Evolutionary conservation across 2,329 filamentous ascomycete species (phyloP), one percentile per base, ranked within the genome.

Genomic region (Alternaria ventricosa): DNA sequence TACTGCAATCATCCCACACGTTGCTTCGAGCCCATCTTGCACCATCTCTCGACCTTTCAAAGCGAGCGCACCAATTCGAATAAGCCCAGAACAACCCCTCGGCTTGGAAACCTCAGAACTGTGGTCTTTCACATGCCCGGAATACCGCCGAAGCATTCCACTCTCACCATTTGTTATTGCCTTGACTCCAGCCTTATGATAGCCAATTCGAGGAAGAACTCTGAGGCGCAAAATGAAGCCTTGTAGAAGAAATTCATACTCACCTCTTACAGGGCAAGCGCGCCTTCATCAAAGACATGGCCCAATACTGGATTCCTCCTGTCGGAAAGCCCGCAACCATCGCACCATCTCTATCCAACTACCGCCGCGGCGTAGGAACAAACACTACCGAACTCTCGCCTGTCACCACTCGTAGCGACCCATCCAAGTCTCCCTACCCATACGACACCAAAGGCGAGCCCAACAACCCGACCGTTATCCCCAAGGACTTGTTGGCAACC

Each of bases 231-330:
- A 9, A 2, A 46, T 11, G 27, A 4, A 7, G 23, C 5, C 7
- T 23, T 1, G 6, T 5, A 11, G 20, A 56, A 30, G 55, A 56
- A 41, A 1, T 55, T 54, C 55, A 62, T 63, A 59, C 76, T 79
- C 59, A 78, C 71, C 30, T 50, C 9, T 18, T 10, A 13, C 71
- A 96, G 92, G 92, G 90, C 74, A 97, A 97, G 84, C 92, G 95
- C 72, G 84, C 97, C 73, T 97, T 98, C 84, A 96, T 99, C 87
- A 99, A 99, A 82, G 96, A 98, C 80, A 99, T 98, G 84, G 90
- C 92, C 60, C 91, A 97, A 82, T 98, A 98, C 80, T 86, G 97
- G 69, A 85, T 97, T 68, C 92, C 94, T 6, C 92, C 93, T 4
- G 84, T 91, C 67, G 85, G 86, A 50, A 87, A 91, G 73, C 84